Base-by-base conservation (phyloP, 148 eudicot genomes). In the Rhododendron simsii region DNA sequence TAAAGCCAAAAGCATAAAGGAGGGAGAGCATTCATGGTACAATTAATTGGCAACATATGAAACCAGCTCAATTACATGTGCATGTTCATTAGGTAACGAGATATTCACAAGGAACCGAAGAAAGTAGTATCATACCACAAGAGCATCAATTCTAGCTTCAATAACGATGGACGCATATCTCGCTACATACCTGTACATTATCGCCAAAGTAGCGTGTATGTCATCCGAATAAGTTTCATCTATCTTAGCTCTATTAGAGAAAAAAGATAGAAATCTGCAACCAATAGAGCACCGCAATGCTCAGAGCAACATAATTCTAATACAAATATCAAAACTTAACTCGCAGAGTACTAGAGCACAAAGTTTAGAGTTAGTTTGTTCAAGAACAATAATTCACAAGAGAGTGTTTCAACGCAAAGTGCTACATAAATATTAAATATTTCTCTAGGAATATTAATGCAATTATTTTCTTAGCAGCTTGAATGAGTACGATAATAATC, bases 131-230 rank as follows among this genome's bases (percentile, higher is more conserved):
- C 91, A 85, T 93, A 97, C 99, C 96, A 97, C 98, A 86, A 97
- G 96, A 77, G 99, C 99, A 89, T 97, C 96, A 85, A 97, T 97
- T 88, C 99, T 91, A 79, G 98, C 99, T 93, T 97, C 99, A 89
- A 97, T 97, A 48, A 94, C 98, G 81, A 91, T 92, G 78, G 98
- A 95, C 47, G 99, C 98, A 91, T 97, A 97, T 91, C 92, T 95
- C 85, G 98, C 98, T 9, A 98, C 99, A 95, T 97, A 97, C 77
- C 99, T 98, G 77, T 97, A 97, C 99, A 97, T 97, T 76, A 97
- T 91, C 75, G 98, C 99, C 91, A 97, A 90, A 86, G 98, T 95
- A 87, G 98, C 98, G 91, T 97, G 98, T 83, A 97, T 91, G 88
- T 97, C 98, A 88, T 97, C 99, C 59, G 98, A 97, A 89, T 94